Base-by-base conservation (phyloP, 257 asterid species). In the Plantago ovata region DNA sequence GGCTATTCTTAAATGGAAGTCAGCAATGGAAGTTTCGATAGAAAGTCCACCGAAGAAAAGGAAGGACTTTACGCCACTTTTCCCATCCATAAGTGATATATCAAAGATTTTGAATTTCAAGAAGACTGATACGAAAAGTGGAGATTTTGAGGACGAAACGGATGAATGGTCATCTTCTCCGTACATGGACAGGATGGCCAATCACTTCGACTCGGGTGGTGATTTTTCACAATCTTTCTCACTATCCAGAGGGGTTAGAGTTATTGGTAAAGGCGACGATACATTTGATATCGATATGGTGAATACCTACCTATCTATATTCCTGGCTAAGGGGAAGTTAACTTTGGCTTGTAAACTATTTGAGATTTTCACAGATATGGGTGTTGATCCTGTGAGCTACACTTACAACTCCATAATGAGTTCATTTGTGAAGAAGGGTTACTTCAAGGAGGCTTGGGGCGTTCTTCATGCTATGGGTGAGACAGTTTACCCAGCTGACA, bases 111-210 rank as follows among this genome's bases (percentile, higher is more conserved):
- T 92, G 68, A 73, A 71, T 51, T 55, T 69, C 41, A 52, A 53
- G 36, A 71, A 61, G 8, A 66, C 63, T 36, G 73, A 68, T 19
- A 54, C 46, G 10, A 56, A 53, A 51, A 69, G 58, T 14, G 56
- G 60, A 20, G 72, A 67, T 51, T 38, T 19, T 18, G 63, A 70
- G 64, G 55, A 67, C 24, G 83, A 75, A 55, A 64, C 64, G 44
- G 93, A 90, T 62, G 82, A 82, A 58, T 92, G 97, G 98, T 92
- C 98, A 41, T 84, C 97, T 53, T 92, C 98, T 48, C 98, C 95
- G 7, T 78, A 82, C 60, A 84, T 92, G 95, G 95, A 92, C 76
- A 58, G 18, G 70, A 81, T 92, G 64, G 95, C 95, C 9, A 70
- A 75, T 64, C 72, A 67, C 56, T 66, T 62, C 18, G 38, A 68